Evolutionary conservation across 495 filamentous ascomycete genomes (phyloP).

Genomic region (Aspergillus nanangensis): DNA sequence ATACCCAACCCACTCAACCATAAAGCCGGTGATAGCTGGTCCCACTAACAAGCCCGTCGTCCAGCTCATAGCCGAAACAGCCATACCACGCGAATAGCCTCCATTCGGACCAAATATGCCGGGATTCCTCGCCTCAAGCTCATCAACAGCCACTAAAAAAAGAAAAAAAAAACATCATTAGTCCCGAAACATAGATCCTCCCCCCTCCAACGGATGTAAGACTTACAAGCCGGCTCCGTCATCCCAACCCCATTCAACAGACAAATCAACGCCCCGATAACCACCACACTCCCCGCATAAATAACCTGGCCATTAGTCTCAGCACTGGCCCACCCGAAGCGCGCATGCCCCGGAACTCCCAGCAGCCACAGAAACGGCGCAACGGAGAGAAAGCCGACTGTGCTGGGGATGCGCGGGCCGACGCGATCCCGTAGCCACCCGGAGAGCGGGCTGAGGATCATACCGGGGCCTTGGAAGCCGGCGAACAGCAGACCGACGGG

Average conservation of each 20-base stretch:
- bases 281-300: constrained; percentile 13
- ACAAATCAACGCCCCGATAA: constrained; percentile 16
- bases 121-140: constrained; percentile 8
- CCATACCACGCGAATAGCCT: constrained; percentile 20
- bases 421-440: constrained; percentile 19
- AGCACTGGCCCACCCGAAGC: neutral
- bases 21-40: too few species aligned
- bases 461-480: constrained; percentile 10
- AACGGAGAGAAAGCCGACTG: constrained; percentile 8
- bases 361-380: constrained; percentile 10
- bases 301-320: constrained; percentile 17
- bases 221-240: neutral
- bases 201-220: neutral
- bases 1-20: too few species aligned
- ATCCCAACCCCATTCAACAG: constrained; percentile 22
- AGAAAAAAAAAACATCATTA: neutral
- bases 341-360: constrained; percentile 6
- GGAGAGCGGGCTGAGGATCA: constrained; percentile 8
- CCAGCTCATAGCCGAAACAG: too few species aligned
- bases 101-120: constrained; percentile 18
- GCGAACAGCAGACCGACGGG: constrained; percentile 19
- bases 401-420: constrained; percentile 13
- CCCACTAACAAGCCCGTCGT: too few species aligned
- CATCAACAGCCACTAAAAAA: constrained; percentile 10
- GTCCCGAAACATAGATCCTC: too few species aligned